Percentiles rank a stretch among this genome's conserved stretches.
Conservation (phyloP, 1,284 basidiomycete genomes). For the Cronartium quercuum region DNA sequence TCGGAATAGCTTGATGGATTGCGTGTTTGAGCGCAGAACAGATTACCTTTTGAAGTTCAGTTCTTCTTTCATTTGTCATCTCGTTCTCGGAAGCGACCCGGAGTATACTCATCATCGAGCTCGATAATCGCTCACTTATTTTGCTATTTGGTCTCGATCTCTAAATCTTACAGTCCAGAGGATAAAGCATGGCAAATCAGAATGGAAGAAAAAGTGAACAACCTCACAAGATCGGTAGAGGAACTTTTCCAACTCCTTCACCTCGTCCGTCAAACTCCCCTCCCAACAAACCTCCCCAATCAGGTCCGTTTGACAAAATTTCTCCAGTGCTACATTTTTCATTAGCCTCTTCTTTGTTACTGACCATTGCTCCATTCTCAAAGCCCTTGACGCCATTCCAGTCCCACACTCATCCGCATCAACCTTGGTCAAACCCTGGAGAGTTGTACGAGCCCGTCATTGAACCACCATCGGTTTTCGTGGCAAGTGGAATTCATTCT, state of each 20-base stretch:
- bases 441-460: no score
- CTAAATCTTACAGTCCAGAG: not conserved
- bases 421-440: no score
- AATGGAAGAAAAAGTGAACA: not conserved
- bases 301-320: not conserved
- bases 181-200: constrained; percentile 2
- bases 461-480: not conserved
- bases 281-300: not conserved
- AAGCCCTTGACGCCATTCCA: not conserved
- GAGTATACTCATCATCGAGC: no score
- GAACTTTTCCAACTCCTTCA: not conserved
- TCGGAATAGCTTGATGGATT: not conserved
- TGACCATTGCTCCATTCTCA: not conserved
- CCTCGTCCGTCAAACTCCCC: not conserved
- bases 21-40: constrained; percentile 1
- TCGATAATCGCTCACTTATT: no score
- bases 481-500: not conserved
- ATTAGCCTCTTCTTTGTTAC: not conserved
- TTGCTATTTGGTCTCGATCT: no score
- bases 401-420: not conserved
- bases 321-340: not conserved
- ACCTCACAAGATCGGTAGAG: not conserved
- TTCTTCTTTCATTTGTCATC: not conserved
- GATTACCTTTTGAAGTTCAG: constrained; percentile 1
- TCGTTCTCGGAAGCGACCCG: not conserved